Evolutionary conservation across 257 asterid species (phyloP), one percentile per base, ranked within the genome.

Genomic region (Echium plantagineum): DNA sequence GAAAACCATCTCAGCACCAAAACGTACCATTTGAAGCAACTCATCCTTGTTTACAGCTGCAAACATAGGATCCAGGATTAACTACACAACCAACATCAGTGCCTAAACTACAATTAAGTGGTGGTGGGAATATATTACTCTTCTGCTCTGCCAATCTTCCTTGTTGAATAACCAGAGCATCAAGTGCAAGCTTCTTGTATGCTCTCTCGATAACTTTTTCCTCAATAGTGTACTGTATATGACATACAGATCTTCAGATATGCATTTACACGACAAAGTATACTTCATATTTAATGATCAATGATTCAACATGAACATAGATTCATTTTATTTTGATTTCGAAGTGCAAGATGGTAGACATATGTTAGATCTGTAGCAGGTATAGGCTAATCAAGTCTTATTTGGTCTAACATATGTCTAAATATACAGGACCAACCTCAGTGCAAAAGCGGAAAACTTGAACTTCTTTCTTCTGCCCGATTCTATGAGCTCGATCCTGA

Each of bases 1-100:
- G 85, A 93, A 93, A 72, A 93, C 99, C 99, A 93, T 93, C 83
- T 89, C 99, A 65, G 99, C 99, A 71, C 99, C 99, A 79, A 93
- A 93, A 61, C 99, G 80, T 69, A 93, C 97, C 99, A 86, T 93
- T 78, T 93, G 97, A 62, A 93, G 85, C 72, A 93, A 82, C 74
- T 93, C 99, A 71, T 89, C 99, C 77, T 93, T 93, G 66, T 93
- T 93, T 21, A 86, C 99, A 79, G 99, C 99, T 93, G 79, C 75
- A 77, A 46, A 47, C 61, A 65, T 21, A 67, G 60, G 18, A 18
- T 55, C 52, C 16, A 13, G 17, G 13, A 42, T 42, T 42, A 42
- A 42, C 49, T 42, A 42, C 49, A 42, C 13, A 16, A 42, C 49
- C 17, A 42, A 13, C 17, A 42, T 12, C 49, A 42, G 49, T 10